phyloP scores from a whole-genome alignment of 179 eudicot genomes.

The Amaranthus tricolor region DNA sequence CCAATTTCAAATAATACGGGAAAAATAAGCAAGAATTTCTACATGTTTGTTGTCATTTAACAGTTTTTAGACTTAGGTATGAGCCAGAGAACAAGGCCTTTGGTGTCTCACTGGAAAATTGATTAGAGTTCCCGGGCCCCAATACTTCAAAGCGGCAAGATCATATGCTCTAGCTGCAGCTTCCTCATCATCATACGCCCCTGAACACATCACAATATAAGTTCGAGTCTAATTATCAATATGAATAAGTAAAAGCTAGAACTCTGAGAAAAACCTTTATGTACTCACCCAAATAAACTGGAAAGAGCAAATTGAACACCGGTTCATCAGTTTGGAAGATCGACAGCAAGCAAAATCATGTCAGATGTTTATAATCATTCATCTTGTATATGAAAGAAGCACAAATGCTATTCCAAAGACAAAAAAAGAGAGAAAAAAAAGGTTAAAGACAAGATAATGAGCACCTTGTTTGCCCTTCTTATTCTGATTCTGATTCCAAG shows the following conservation, averaged over 20 bases:
- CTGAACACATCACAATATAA: conserved; percentile 27
- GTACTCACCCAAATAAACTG: conserved; percentile 95
- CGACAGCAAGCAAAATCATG: conserved; percentile 17
- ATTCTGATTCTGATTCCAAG: conserved; percentile 98
- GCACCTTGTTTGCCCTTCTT: conserved; percentile 99
- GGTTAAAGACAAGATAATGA: conserved; percentile 10
- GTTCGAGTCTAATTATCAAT: conserved; percentile 1
- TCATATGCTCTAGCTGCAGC: conserved; percentile 99
- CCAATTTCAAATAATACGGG: background rate
- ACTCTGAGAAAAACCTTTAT: background rate
- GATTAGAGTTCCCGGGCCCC: conserved; percentile 99
- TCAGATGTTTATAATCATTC: conserved; percentile 13
- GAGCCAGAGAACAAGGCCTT: conserved; percentile 9
- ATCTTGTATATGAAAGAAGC: background rate
- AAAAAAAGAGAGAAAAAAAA: background rate
- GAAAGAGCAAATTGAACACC: conserved; percentile 16
- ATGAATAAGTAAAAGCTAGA: background rate
- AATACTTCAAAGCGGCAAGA: conserved; percentile 97
- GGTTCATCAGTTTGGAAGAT: conserved; percentile 12
- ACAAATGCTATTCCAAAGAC: background rate
- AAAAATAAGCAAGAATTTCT: background rate
- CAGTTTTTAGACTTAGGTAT: background rate
- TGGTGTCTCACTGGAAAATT: conserved; percentile 86
- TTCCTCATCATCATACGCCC: conserved; percentile 99
- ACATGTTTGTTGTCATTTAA: background rate